Conservation (phyloP, 1,139 yeast genomes). For the Saccharomyces hybrid region DNA sequence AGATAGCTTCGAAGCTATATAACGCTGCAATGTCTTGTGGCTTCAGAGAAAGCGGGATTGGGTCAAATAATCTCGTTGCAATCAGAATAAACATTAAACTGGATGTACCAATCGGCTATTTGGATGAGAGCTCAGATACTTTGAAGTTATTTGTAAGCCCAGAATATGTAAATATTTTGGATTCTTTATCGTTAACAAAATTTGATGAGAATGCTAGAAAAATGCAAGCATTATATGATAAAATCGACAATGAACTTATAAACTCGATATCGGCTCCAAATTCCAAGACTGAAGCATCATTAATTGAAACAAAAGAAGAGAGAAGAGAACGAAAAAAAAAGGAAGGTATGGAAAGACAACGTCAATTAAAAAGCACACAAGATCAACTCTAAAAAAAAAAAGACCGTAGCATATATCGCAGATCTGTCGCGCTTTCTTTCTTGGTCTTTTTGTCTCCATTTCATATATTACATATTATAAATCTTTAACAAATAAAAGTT, state of each 20-base stretch:
- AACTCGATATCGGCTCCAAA: background rate
- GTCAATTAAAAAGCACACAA: constrained; percentile 5
- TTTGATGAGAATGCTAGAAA: constrained; percentile 57
- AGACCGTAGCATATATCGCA: background rate
- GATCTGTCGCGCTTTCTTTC: background rate
- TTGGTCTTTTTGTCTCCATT: background rate
- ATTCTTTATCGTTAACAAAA: constrained; percentile 47
- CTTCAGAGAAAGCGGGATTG: constrained; percentile 80
- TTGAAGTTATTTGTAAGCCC: constrained; percentile 41
- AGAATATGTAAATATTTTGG: constrained; percentile 43
- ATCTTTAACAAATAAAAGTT: background rate
- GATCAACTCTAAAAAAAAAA: background rate
- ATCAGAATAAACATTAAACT: constrained; percentile 57
- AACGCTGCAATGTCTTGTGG: constrained; percentile 77
- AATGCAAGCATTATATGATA: constrained; percentile 41
- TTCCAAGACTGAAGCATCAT: constrained; percentile 5
- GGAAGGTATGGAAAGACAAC: constrained; percentile 54
- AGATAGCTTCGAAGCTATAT: constrained; percentile 54
- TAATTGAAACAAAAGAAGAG: constrained; percentile 45
- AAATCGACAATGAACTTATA: constrained; percentile 35
- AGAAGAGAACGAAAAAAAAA: constrained; percentile 49
- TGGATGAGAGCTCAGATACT: constrained; percentile 30
- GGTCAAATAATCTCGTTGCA: constrained; percentile 71
- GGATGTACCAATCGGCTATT: constrained; percentile 66
- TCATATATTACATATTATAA: background rate